phyloP scores from a whole-genome alignment of 176 grass and related monocot species.

The Oropetium thomaeum region DNA sequence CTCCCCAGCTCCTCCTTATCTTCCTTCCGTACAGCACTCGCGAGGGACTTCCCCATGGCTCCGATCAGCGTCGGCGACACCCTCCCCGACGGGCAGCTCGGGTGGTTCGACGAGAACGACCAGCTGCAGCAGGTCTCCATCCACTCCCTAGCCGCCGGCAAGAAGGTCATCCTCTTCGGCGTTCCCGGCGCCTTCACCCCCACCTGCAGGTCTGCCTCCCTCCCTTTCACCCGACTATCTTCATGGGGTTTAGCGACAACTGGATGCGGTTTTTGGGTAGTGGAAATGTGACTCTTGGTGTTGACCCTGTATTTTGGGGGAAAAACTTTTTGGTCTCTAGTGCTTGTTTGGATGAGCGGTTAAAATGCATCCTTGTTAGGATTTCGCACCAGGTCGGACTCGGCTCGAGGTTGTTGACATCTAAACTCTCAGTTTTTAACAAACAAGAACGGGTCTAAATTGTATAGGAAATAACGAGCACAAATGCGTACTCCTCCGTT shows the following conservation, averaged over 20 bases:
- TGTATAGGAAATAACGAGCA: too few relatives aligned
- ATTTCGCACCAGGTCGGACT: background rate
- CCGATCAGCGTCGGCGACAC: constrained; percentile 68
- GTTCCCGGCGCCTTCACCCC: constrained; percentile 98
- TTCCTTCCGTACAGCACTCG: background rate
- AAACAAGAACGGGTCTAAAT: too few relatives aligned
- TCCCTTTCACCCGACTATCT: too few relatives aligned
- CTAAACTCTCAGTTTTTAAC: too few relatives aligned
- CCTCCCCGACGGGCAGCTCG: constrained; percentile 70
- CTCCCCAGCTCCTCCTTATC: background rate
- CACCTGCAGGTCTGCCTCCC: constrained; percentile 90
- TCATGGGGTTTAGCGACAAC: background rate
- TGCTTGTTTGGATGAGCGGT: background rate
- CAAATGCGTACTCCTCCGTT: too few relatives aligned
- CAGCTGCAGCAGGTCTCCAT: constrained; percentile 71
- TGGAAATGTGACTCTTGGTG: background rate
- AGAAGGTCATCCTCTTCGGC: constrained; percentile 94
- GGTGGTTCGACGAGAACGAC: constrained; percentile 73
- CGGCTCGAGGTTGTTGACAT: too few relatives aligned
- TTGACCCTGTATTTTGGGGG: background rate
- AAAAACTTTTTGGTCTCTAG: background rate
- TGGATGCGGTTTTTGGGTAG: background rate
- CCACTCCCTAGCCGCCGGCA: constrained; percentile 68
- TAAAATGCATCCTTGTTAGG: background rate
- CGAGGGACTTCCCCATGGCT: constrained; percentile 49